Evolutionary conservation across 2,329 filamentous ascomycete genomes (phyloP).

Genomic region (Coleophoma eucalyptorum): DNA sequence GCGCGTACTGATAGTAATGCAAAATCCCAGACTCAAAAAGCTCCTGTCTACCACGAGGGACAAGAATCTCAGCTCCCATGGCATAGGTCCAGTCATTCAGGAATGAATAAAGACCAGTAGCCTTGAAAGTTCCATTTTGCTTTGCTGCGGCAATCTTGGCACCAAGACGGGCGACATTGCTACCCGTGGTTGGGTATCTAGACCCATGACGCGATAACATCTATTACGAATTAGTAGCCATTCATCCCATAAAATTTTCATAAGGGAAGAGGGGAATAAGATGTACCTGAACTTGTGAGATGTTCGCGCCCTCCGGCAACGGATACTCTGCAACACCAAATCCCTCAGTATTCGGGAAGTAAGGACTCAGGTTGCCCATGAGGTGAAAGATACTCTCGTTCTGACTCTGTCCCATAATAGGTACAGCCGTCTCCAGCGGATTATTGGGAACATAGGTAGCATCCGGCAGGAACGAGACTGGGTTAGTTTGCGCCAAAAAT

Average conservation of each 20-base stretch:
- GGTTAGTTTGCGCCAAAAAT: slow-evolving; percentile 68
- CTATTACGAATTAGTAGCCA: slow-evolving; percentile 28
- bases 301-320: slow-evolving; percentile 61
- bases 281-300: slow-evolving; percentile 56
- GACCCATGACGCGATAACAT: slow-evolving; percentile 73
- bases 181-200: slow-evolving; percentile 64
- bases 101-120: slow-evolving; percentile 58
- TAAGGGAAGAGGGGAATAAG: too few species aligned
- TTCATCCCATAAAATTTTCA: background rate
- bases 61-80: slow-evolving; percentile 68
- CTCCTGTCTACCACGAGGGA: slow-evolving; percentile 69
- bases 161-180: slow-evolving; percentile 52
- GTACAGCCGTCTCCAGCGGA: slow-evolving; percentile 67
- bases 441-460: slow-evolving; percentile 63
- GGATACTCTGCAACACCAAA: slow-evolving; percentile 73
- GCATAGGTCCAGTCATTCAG: slow-evolving; percentile 66
- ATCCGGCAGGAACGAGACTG: slow-evolving; percentile 55
- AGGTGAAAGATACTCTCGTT: slow-evolving; percentile 67
- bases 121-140: slow-evolving; percentile 47
- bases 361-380: slow-evolving; percentile 68
- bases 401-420: slow-evolving; percentile 56
- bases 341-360: slow-evolving; percentile 61
- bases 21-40: slow-evolving; percentile 67
- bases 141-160: slow-evolving; percentile 47
- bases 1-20: slow-evolving; percentile 54